Evolutionary conservation across 108 stramenopile genomes (phyloP).

Genomic region (Aurantiochytrium sp.): DNA sequence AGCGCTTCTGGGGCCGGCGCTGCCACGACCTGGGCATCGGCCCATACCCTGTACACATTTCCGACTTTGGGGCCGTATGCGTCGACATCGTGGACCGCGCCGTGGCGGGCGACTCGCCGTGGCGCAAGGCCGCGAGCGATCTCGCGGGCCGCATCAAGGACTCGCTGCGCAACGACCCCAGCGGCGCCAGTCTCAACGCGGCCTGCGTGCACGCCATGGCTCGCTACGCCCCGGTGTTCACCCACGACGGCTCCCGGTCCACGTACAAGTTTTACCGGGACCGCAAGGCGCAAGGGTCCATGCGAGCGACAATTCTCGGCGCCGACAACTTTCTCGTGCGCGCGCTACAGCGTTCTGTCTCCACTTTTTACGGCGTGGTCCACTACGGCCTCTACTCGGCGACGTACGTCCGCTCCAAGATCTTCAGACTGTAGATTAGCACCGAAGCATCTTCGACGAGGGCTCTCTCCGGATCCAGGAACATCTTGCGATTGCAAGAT

Average conservation of each 20-base stretch:
- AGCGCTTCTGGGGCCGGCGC: constrained; percentile 17
- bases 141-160: not conserved
- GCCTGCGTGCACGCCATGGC: not conserved
- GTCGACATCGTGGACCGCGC: not conserved
- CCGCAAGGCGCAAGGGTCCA: not conserved
- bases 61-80: not conserved
- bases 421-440: not conserved
- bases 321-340: not conserved
- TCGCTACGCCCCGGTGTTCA: not conserved
- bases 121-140: not conserved
- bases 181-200: not conserved
- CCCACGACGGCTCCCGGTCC: not conserved
- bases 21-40: not conserved
- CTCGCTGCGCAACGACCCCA: not conserved
- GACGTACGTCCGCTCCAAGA: not conserved
- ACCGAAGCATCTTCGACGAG: too few species aligned
- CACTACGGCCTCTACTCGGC: not conserved
- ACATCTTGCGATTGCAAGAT: too few species aligned
- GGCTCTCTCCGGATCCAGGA: too few species aligned
- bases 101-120: not conserved
- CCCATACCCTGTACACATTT: not conserved
- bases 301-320: not conserved
- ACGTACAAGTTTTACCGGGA: not conserved
- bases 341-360: not conserved
- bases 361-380: not conserved